These are phyloP conservation scores for Apiotrichum brassicae DNA, from an alignment of 1,284 basidiomycete genomes.

Conservation along the genomic window DNA sequence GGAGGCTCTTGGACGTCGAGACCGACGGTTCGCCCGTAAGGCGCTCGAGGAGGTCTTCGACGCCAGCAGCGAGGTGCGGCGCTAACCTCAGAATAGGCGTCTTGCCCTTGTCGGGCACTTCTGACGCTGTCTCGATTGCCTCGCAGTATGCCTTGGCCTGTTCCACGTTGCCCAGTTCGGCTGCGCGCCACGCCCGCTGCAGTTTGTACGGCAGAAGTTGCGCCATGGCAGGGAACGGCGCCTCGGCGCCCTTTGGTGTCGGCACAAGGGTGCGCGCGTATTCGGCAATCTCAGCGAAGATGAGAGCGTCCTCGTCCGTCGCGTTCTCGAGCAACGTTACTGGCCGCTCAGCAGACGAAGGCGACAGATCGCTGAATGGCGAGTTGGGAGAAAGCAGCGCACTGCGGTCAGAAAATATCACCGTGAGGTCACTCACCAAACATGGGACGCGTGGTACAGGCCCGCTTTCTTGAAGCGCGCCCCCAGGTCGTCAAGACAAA, in stretches of 20 bases:
- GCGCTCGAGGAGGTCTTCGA: slow-evolving; percentile 75
- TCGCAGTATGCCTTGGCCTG: slow-evolving; percentile 82
- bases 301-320: slow-evolving; percentile 57
- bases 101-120: slow-evolving; percentile 20
- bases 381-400: slow-evolving; percentile 73
- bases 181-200: slow-evolving; percentile 67
- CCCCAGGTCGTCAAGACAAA: slow-evolving; percentile 79
- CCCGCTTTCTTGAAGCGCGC: slow-evolving; percentile 69
- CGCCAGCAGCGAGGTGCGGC: slow-evolving; percentile 61
- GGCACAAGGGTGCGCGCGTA: slow-evolving; percentile 75
- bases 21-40: slow-evolving; percentile 67
- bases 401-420: neutral
- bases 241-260: slow-evolving; percentile 74
- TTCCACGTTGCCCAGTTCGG: slow-evolving; percentile 70
- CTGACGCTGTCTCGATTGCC: slow-evolving; percentile 63
- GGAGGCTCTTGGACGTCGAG: slow-evolving; percentile 63
- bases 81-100: slow-evolving; percentile 51
- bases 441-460: slow-evolving; percentile 80
- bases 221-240: slow-evolving; percentile 66
- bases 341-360: slow-evolving; percentile 31
- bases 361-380: slow-evolving; percentile 56
- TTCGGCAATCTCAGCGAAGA: slow-evolving; percentile 88
- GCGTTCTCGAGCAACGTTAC: slow-evolving; percentile 34
- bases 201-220: slow-evolving; percentile 87
- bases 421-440: slow-evolving; percentile 57